A percentile compares a stretch with the other conserved stretches of the same genome.
Evolutionary conservation across 306 rosid species (phyloP).

Genomic region (Cucurbita argyrosperma): DNA sequence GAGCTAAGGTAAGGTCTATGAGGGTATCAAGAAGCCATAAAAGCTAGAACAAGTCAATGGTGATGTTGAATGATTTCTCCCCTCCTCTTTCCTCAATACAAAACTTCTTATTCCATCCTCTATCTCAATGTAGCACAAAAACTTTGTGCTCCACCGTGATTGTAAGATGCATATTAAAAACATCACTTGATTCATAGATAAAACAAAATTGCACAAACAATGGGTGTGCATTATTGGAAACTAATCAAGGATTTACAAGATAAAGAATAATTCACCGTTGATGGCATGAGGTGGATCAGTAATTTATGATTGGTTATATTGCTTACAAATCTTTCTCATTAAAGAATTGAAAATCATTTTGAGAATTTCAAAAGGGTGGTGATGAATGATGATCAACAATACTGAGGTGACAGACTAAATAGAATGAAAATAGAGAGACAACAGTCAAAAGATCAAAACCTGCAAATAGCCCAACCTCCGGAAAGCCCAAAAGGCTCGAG

Average conservation of each 20-base stretch:
- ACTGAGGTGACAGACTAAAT: background rate
- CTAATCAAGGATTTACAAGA: background rate
- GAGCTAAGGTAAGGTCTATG: no score
- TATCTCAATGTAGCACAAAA: no score
- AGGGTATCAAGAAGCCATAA: no score
- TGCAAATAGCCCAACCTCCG: constrained; percentile 77
- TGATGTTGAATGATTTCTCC: no score
- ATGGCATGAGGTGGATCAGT: background rate
- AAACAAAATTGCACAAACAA: background rate
- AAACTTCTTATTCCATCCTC: no score
- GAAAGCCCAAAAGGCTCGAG: constrained; percentile 87
- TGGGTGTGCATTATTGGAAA: background rate
- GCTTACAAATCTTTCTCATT: background rate
- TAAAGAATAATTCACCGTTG: background rate
- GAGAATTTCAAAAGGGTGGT: background rate
- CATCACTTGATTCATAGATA: background rate
- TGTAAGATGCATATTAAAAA: background rate
- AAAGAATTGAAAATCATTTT: background rate
- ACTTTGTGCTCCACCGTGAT: no score
- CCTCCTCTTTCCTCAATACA: no score
- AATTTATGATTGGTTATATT: background rate
- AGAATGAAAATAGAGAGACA: background rate
- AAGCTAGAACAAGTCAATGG: no score
- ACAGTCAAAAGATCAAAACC: constrained; percentile 15
- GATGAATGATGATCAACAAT: background rate